These are phyloP conservation scores for Penicillium steckii DNA, from an alignment of 495 filamentous ascomycete species.

Conservation along the genomic window DNA sequence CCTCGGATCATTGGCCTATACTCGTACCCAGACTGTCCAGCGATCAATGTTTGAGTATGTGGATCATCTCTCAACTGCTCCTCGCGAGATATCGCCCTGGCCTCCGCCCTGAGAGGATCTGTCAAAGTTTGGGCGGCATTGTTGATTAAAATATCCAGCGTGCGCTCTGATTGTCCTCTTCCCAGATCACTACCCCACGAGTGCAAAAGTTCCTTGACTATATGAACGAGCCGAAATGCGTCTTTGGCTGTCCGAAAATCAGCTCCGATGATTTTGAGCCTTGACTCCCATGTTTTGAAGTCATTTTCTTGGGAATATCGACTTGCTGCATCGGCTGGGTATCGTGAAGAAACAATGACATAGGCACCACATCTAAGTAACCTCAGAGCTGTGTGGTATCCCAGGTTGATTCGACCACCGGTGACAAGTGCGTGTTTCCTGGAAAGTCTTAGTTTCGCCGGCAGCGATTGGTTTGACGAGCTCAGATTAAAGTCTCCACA, in stretches of 20 bases:
- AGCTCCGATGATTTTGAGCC: constrained; percentile 42
- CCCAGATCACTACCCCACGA: constrained; percentile 22
- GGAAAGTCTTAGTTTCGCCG: constrained; percentile 27
- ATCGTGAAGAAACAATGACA: constrained; percentile 48
- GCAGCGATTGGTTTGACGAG: constrained; percentile 30
- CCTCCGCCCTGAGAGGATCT: constrained; percentile 41
- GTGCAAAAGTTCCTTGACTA: constrained; percentile 21
- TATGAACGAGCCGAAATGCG: constrained; percentile 38
- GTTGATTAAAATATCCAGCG: constrained; percentile 44
- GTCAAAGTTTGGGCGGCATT: constrained; percentile 51
- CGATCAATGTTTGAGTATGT: not conserved
- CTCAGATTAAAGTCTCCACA: constrained; percentile 43
- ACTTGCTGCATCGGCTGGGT: constrained; percentile 42
- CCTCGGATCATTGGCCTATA: constrained; percentile 5
- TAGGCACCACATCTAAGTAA: constrained; percentile 45
- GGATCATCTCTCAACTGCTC: constrained; percentile 7
- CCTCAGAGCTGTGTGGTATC: constrained; percentile 42
- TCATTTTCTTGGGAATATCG: constrained; percentile 37
- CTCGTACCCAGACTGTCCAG: not conserved
- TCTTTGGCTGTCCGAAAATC: constrained; percentile 46
- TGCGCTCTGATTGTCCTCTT: not conserved
- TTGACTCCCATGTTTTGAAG: constrained; percentile 28
- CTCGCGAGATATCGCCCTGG: constrained; percentile 31
- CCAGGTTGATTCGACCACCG: constrained; percentile 47
- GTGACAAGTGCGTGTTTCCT: constrained; percentile 44